phyloP scores from a whole-genome alignment of 225 moss, liverwort and hornwort genomes.

The Sphagnum contortum region DNA sequence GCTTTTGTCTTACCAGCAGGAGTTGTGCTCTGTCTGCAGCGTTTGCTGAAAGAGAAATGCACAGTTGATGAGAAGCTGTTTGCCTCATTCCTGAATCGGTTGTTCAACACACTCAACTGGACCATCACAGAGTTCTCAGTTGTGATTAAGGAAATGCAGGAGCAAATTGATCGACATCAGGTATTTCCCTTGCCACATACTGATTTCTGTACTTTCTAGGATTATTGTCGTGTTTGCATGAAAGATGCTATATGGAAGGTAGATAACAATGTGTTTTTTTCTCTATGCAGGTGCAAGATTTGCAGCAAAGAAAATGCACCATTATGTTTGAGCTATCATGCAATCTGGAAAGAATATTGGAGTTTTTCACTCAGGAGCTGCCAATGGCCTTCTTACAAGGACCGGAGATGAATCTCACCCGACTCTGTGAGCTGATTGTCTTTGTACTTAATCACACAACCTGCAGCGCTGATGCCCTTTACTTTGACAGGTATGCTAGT shows the following conservation, averaged over 20 bases:
- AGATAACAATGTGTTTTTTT: background rate
- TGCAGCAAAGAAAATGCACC: slow-evolving; percentile 86
- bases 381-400: slow-evolving; percentile 77
- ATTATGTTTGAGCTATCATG: slow-evolving; percentile 98
- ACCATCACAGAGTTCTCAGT: slow-evolving; percentile 96
- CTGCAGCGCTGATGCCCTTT: slow-evolving; percentile 73
- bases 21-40: slow-evolving; percentile 33
- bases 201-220: too few species aligned
- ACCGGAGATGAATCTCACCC: slow-evolving; percentile 87
- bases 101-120: slow-evolving; percentile 99
- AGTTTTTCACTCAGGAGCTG: slow-evolving; percentile 93
- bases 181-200: slow-evolving; percentile 9
- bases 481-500: slow-evolving; percentile 66
- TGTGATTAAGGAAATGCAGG: slow-evolving; percentile 97
- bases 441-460: slow-evolving; percentile 95
- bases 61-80: slow-evolving; percentile 68
- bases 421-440: slow-evolving; percentile 86
- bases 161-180: slow-evolving; percentile 61
- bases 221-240: too few species aligned
- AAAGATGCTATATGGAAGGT: too few species aligned
- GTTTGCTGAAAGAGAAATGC: slow-evolving; percentile 81
- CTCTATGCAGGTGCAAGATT: slow-evolving; percentile 56
- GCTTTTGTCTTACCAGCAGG: too few species aligned
- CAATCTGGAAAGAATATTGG: slow-evolving; percentile 91
- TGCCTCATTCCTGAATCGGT: slow-evolving; percentile 82